Evolutionary conservation across 2,329 filamentous ascomycete species (phyloP), one percentile per base, ranked within the genome.

Genomic region (Didymella pomorum): DNA sequence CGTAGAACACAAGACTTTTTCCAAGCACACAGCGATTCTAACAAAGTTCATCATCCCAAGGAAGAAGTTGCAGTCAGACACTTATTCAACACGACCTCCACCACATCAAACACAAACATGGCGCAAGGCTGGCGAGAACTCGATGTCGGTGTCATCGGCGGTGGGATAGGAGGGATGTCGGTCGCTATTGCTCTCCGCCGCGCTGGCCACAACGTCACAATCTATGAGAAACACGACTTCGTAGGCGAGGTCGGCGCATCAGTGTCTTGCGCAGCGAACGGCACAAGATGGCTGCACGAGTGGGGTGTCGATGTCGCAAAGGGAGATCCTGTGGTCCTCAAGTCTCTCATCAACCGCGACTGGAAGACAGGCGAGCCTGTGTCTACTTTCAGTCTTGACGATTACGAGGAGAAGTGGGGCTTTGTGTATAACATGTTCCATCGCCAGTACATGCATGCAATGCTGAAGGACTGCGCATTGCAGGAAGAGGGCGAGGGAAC

Each of bases 361-460:
- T 91, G 88, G 88, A 83, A 84, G 70, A 90, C 87, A 1, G 88
- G 88, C 0, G 84, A 89, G 74, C 83, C 85, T 0, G 82, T 87
- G 23, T 89, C 83, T 63, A 84, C 87, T 0, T 89, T 88, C 65
- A 82, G 85, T 64, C 74, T 91, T 18, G 82, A 78, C 11, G 87
- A 90, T 68, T 90, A 90, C 56, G 83, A 90, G 73, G 70, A 86
- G 76, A 79, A 79, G 52, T 90, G 87, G 87, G 87, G 87, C 12
- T 83, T 85, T 72, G 82, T 63, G 10, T 70, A 89, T 71, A 87
- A 89, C 73, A 89, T 89, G 86, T 90, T 90, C 64, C 87, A 90
- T 68, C 80, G 87, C 0, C 85, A 88, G 67, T 82, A 89, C 61
- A 89, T 90, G 87, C 88, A 90, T 65, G 70, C 78, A 7, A 89